phyloP scores from a whole-genome alignment of 257 asterid genomes.

The Nicotiana knightiana region DNA sequence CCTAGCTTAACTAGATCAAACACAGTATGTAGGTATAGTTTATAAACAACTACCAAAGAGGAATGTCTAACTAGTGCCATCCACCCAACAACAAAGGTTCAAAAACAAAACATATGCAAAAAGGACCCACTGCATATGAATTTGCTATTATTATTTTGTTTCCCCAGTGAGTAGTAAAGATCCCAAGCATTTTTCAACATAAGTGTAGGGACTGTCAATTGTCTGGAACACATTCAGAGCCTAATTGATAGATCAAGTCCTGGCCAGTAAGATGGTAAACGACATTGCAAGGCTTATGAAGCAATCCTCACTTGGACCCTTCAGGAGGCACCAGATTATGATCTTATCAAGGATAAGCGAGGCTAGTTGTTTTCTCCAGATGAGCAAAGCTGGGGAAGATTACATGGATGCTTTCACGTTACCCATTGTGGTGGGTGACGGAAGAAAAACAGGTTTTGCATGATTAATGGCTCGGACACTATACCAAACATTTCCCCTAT shows the following conservation, averaged over 20 bases:
- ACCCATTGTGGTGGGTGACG: neutral
- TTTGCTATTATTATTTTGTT: neutral
- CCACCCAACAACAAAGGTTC: neutral
- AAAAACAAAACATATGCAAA: too few species aligned
- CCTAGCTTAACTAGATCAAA: neutral
- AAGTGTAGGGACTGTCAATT: neutral
- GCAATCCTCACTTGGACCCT: neutral
- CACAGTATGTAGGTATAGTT: neutral
- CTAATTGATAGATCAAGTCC: neutral
- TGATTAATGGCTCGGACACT: neutral
- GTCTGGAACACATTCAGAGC: neutral
- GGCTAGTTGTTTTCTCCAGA: neutral
- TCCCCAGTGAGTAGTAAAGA: neutral
- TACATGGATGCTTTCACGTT: neutral
- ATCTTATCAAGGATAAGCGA: neutral
- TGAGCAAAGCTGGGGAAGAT: neutral
- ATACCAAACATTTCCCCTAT: neutral
- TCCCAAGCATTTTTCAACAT: slow-evolving; percentile 3
- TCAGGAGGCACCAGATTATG: neutral
- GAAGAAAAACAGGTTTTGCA: neutral
- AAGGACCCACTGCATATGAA: neutral
- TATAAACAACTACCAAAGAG: neutral
- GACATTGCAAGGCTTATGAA: neutral
- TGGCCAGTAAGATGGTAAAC: neutral
- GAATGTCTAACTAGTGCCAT: neutral